phyloP scores from a whole-genome alignment of 83 land plant genomes.

The Picea engelmannii region DNA sequence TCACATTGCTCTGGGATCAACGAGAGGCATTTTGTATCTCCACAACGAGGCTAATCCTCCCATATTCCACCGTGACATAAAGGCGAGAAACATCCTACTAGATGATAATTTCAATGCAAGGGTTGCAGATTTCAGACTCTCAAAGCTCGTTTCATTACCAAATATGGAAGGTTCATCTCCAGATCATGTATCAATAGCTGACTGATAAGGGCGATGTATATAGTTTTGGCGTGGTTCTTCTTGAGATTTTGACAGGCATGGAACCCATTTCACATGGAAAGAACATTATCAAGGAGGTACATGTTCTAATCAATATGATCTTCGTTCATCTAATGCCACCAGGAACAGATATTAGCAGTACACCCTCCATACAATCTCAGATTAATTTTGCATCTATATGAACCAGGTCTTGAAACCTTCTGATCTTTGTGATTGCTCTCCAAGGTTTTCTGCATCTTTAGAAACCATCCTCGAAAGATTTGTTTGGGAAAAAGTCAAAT shows the following conservation, averaged over 20 bases:
- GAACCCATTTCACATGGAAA: slow-evolving; percentile 72
- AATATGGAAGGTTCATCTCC: slow-evolving; percentile 39
- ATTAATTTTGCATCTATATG: too few species aligned
- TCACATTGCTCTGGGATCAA: slow-evolving; percentile 72
- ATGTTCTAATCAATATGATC: background rate
- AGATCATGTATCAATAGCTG: slow-evolving; percentile 65
- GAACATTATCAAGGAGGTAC: slow-evolving; percentile 62
- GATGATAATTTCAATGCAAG: slow-evolving; percentile 70
- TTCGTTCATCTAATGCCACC: too few species aligned
- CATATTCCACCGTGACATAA: slow-evolving; percentile 90
- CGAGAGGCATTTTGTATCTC: slow-evolving; percentile 84
- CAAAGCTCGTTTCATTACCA: slow-evolving; percentile 66
- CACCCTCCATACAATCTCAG: too few species aligned
- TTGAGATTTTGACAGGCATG: slow-evolving; percentile 74
- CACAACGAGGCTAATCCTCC: slow-evolving; percentile 94
- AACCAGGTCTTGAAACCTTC: too few species aligned
- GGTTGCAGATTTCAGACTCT: slow-evolving; percentile 95
- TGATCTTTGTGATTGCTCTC: too few species aligned
- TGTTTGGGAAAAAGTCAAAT: too few species aligned
- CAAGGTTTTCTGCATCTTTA: too few species aligned
- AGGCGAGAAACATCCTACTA: slow-evolving; percentile 81
- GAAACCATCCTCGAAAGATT: too few species aligned
- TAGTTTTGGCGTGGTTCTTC: slow-evolving; percentile 76
- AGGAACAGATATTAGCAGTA: too few species aligned
- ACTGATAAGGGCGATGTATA: slow-evolving; percentile 86